Conservation (phyloP, 139 green algal genomes). For the Chlorella sorokiniana region DNA sequence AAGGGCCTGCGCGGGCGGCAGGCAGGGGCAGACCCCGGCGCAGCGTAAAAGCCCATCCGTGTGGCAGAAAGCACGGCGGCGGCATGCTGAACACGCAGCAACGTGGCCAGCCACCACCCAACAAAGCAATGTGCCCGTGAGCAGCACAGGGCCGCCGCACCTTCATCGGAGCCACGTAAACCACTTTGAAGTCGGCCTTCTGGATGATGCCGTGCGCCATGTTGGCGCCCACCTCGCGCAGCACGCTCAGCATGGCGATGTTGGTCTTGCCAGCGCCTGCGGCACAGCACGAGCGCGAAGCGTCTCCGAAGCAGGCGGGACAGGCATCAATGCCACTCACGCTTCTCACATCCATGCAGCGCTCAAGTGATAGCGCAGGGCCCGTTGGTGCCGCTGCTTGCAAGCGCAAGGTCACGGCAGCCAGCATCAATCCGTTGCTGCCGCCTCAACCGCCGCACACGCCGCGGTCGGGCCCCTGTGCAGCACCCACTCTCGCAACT, state of each 20-base stretch:
- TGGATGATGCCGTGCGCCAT: slow-evolving; percentile 74
- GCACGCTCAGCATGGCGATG: slow-evolving; percentile 97
- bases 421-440: too few relatives aligned
- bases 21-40: too few relatives aligned
- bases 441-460: too few relatives aligned
- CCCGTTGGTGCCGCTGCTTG: too few relatives aligned
- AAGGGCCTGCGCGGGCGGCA: slow-evolving; percentile 57
- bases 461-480: too few relatives aligned
- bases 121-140: neutral
- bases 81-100: neutral
- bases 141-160: neutral
- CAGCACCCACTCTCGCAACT: too few relatives aligned
- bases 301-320: too few relatives aligned
- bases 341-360: too few relatives aligned
- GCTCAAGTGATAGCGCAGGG: too few relatives aligned
- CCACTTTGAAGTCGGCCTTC: slow-evolving; percentile 80
- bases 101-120: neutral
- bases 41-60: too few relatives aligned
- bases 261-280: slow-evolving; percentile 98
- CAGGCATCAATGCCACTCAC: too few relatives aligned
- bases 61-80: neutral
- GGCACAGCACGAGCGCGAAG: neutral
- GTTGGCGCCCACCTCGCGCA: slow-evolving; percentile 84
- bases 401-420: too few relatives aligned
- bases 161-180: slow-evolving; percentile 99